A percentile compares a stretch with the other conserved stretches of the same genome.
Conservation (phyloP, 2,329 filamentous ascomycete species). For the Fusarium incarnatum region DNA sequence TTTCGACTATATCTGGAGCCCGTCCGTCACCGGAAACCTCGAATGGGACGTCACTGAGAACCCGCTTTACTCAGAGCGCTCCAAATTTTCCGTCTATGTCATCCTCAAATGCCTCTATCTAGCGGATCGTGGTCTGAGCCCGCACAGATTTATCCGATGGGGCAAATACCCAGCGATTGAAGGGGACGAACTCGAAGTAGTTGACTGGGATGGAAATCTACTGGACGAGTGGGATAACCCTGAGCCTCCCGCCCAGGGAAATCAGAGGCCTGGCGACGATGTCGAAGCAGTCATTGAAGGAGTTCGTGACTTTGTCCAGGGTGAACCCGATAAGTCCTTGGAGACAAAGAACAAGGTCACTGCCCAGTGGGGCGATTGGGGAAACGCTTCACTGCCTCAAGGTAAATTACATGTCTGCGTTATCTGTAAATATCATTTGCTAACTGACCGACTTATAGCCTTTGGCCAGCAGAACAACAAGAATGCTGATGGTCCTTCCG, state of each 20-base stretch:
- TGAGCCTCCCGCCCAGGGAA: too few species aligned
- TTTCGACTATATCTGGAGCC: background rate
- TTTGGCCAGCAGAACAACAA: background rate
- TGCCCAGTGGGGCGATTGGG: too few species aligned
- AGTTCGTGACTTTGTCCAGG: background rate
- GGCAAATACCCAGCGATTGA: background rate
- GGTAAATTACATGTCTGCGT: background rate
- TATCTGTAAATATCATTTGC: background rate
- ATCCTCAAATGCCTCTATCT: background rate
- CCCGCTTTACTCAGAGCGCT: background rate
- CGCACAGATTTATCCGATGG: background rate
- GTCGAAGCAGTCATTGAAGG: background rate
- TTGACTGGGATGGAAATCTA: too few species aligned
- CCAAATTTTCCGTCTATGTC: background rate
- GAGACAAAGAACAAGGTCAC: background rate
- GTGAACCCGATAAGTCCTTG: background rate
- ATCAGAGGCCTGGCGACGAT: too few species aligned
- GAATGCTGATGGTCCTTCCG: background rate
- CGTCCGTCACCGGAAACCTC: background rate
- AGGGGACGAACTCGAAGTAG: too few species aligned
- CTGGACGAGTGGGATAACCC: too few species aligned
- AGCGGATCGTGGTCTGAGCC: rapidly evolving
- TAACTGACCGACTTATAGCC: background rate
- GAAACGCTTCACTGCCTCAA: too few species aligned
- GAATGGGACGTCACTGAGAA: too few species aligned